Conservation (phyloP, 306 rosid species). For the Arachis hypogaea region DNA sequence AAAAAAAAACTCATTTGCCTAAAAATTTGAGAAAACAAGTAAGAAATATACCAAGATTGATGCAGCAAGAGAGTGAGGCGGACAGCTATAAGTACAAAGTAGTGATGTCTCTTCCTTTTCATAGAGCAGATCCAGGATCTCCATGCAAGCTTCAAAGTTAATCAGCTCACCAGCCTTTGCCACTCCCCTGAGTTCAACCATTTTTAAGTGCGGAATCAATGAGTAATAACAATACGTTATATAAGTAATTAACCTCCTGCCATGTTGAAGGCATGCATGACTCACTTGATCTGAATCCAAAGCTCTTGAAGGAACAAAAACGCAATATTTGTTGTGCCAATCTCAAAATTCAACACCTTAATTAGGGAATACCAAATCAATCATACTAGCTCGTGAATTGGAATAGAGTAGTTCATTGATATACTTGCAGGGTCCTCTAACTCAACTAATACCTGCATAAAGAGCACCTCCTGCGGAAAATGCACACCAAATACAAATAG, state of each 20-base stretch:
- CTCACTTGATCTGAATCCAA: slow-evolving; percentile 68
- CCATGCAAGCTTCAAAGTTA: slow-evolving; percentile 76
- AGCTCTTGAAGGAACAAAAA: slow-evolving; percentile 75
- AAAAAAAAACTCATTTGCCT: background rate
- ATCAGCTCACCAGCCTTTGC: slow-evolving; percentile 80
- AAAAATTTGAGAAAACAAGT: background rate
- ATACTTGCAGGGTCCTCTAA: slow-evolving; percentile 31
- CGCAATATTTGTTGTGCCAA: slow-evolving; percentile 68
- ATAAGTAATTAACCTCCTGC: background rate
- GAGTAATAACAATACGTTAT: background rate
- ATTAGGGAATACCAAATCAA: slow-evolving; percentile 26
- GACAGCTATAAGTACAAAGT: slow-evolving; percentile 38
- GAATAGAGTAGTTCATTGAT: slow-evolving; percentile 5
- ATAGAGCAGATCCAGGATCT: slow-evolving; percentile 85
- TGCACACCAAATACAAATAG: slow-evolving; percentile 36
- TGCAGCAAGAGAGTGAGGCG: slow-evolving; percentile 75
- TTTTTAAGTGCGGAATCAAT: slow-evolving; percentile 12
- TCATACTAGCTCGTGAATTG: slow-evolving; percentile 19
- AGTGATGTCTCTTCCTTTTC: slow-evolving; percentile 71
- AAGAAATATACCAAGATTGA: slow-evolving; percentile 65
- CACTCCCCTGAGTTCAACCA: slow-evolving; percentile 61
- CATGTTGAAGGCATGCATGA: background rate
- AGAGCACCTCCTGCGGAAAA: slow-evolving; percentile 70
- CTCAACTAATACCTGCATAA: slow-evolving; percentile 69
- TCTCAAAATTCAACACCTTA: slow-evolving; percentile 83